Percentiles rank a stretch among this genome's conserved stretches.
Evolutionary conservation across 2,329 filamentous ascomycete genomes (phyloP).

Genomic region (Fusarium sp.): DNA sequence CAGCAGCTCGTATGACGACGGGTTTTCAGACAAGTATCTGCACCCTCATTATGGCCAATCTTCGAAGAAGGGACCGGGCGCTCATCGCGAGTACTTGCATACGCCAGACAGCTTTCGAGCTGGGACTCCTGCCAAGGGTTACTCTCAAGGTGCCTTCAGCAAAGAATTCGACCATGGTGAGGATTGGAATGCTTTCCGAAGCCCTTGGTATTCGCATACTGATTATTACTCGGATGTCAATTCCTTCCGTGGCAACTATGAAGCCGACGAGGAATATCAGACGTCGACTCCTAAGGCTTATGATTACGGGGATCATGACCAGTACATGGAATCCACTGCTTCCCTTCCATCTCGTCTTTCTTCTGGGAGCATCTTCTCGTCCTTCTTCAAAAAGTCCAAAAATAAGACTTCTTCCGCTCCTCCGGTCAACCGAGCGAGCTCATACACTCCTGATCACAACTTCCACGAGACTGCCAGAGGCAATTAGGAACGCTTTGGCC

Average conservation of each 20-base stretch:
- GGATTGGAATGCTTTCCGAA: conserved; percentile 29
- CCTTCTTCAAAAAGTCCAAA: conserved; percentile 42
- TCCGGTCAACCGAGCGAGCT: conserved; percentile 9
- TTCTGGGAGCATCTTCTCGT: conserved; percentile 39
- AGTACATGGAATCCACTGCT: conserved; percentile 22
- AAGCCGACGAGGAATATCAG: conserved; percentile 5
- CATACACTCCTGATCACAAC: conserved; percentile 21
- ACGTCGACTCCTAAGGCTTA: not conserved
- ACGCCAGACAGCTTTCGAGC: conserved; percentile 25
- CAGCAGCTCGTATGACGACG: not conserved
- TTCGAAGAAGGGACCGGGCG: conserved; percentile 5
- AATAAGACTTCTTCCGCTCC: conserved; percentile 11
- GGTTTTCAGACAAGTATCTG: conserved; percentile 8
- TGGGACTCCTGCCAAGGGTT: conserved; percentile 30
- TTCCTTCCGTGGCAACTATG: conserved; percentile 9
- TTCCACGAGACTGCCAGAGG: conserved; percentile 44
- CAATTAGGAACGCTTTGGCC: conserved; percentile 47
- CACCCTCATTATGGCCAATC: conserved; percentile 22
- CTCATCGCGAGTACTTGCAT: conserved; percentile 8
- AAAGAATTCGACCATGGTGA: conserved; percentile 29
- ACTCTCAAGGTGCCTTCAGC: conserved; percentile 45
- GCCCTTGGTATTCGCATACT: conserved; percentile 1
- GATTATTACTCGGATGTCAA: not conserved
- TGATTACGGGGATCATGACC: conserved; percentile 1
- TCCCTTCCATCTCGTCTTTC: conserved; percentile 37